A percentile compares a stretch with the other conserved stretches of the same genome.
Conservation (phyloP, 164 flowering plant genomes). For the Nymphaea colorata region DNA sequence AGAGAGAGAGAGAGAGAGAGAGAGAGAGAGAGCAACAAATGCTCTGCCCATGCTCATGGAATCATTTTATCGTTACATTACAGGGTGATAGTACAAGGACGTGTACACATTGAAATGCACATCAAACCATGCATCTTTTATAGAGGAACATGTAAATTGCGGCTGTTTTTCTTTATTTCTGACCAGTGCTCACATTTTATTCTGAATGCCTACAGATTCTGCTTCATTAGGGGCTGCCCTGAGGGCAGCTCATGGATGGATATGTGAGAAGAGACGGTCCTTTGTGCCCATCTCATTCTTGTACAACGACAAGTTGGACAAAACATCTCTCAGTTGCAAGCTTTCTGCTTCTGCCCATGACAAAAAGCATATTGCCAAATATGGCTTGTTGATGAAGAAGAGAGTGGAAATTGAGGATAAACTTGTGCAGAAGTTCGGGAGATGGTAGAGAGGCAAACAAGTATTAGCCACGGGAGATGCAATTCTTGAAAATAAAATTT, state of each 20-base stretch:
- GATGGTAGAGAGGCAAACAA: constrained; percentile 3
- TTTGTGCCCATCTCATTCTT: constrained; percentile 62
- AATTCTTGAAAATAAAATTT: background rate
- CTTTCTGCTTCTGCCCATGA: constrained; percentile 50
- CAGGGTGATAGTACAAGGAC: too few relatives aligned
- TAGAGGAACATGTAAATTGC: too few relatives aligned
- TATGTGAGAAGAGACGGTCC: constrained; percentile 53
- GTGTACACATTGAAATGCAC: too few relatives aligned
- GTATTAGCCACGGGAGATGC: too few relatives aligned
- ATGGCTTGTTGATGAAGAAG: constrained; percentile 63
- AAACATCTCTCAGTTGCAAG: constrained; percentile 61
- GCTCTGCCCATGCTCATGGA: too few relatives aligned
- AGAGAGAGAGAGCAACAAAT: too few relatives aligned
- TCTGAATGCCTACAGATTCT: constrained; percentile 41
- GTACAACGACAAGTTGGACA: constrained; percentile 57
- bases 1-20: too few relatives aligned
- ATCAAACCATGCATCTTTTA: too few relatives aligned
- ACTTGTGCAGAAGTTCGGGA: constrained; percentile 62
- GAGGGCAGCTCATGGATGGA: constrained; percentile 96
- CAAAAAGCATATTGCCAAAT: constrained; percentile 33
- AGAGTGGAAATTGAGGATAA: constrained; percentile 71
- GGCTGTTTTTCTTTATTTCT: too few relatives aligned
- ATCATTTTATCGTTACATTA: too few relatives aligned
- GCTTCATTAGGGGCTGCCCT: constrained; percentile 94
- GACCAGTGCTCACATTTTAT: background rate